phyloP scores from a whole-genome alignment of 352 stramenopile genomes.

The Pythium folliculosum region DNA sequence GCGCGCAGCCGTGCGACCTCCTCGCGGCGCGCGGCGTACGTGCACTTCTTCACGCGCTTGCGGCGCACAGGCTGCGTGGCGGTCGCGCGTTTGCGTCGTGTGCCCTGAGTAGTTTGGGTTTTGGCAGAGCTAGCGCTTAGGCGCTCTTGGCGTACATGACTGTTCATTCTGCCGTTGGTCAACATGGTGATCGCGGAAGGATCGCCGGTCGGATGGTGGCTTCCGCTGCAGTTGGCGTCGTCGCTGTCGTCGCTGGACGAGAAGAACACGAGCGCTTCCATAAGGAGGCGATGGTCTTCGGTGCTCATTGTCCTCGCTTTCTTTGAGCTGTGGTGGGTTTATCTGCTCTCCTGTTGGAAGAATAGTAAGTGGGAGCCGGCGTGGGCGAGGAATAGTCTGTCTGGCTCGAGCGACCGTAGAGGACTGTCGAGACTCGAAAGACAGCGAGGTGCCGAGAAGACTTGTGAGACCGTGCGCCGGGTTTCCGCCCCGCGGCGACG shows the following conservation, averaged over 20 bases:
- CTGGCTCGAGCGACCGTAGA: neutral
- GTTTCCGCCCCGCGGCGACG: neutral
- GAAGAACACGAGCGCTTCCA: slow-evolving; percentile 2
- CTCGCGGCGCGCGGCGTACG: slow-evolving; percentile 12
- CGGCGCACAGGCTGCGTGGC: neutral
- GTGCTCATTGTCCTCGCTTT: neutral
- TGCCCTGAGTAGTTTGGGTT: neutral
- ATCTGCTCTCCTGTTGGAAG: neutral
- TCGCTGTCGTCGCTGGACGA: neutral
- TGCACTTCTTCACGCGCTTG: slow-evolving; percentile 18
- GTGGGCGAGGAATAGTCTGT: neutral
- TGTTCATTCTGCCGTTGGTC: too few relatives aligned
- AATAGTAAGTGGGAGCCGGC: neutral
- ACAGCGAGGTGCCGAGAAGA: neutral
- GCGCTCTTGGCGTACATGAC: too few relatives aligned
- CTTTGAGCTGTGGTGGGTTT: neutral
- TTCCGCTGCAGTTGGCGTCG: neutral
- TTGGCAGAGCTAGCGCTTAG: too few relatives aligned
- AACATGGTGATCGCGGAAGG: too few relatives aligned
- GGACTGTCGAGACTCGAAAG: neutral
- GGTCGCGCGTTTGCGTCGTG: neutral
- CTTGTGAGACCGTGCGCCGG: neutral
- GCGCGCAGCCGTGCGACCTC: neutral
- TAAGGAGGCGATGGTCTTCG: neutral
- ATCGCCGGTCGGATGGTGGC: too few relatives aligned